phyloP scores from a whole-genome alignment of 208 protist species.

The Crithidia brevicula region DNA sequence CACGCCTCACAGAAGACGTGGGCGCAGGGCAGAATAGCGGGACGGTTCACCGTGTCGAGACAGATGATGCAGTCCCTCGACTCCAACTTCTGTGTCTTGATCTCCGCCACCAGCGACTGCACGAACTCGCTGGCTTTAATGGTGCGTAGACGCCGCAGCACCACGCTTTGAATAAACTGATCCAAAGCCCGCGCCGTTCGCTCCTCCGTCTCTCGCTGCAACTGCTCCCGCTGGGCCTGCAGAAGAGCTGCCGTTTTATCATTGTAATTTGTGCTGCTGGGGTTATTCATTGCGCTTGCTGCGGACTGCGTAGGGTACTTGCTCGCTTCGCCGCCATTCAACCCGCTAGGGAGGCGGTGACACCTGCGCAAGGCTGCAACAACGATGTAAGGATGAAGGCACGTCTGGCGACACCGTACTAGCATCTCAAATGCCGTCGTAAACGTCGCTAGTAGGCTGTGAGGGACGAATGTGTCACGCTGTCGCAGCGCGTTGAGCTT shows the following conservation, averaged over 20 bases:
- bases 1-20: slow-evolving; percentile 83
- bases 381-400: slow-evolving; percentile 85
- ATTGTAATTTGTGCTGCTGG: too few relatives aligned
- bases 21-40: slow-evolving; percentile 76
- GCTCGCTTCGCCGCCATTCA: background rate
- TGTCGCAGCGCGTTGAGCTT: slow-evolving; percentile 46
- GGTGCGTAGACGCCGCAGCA: slow-evolving; percentile 23
- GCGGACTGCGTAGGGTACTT: background rate
- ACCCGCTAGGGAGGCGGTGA: slow-evolving; percentile 4
- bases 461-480: slow-evolving; percentile 10
- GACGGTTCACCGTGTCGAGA: slow-evolving; percentile 55
- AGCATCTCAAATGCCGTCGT: slow-evolving; percentile 87
- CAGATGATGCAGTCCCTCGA: slow-evolving; percentile 78
- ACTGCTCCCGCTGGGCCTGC: slow-evolving; percentile 4
- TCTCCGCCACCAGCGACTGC: slow-evolving; percentile 50
- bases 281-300: background rate
- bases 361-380: slow-evolving; percentile 57
- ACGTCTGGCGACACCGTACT: slow-evolving; percentile 83
- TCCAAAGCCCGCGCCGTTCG: slow-evolving; percentile 21
- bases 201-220: slow-evolving; percentile 16
- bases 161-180: slow-evolving; percentile 26
- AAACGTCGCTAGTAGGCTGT: slow-evolving; percentile 41
- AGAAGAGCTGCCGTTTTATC: background rate
- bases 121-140: slow-evolving; percentile 45
- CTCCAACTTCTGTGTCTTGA: slow-evolving; percentile 48